Evolutionary conservation across 1,284 basidiomycete species (phyloP), one percentile per base, ranked within the genome.

Genomic region (Ustilago curta): DNA sequence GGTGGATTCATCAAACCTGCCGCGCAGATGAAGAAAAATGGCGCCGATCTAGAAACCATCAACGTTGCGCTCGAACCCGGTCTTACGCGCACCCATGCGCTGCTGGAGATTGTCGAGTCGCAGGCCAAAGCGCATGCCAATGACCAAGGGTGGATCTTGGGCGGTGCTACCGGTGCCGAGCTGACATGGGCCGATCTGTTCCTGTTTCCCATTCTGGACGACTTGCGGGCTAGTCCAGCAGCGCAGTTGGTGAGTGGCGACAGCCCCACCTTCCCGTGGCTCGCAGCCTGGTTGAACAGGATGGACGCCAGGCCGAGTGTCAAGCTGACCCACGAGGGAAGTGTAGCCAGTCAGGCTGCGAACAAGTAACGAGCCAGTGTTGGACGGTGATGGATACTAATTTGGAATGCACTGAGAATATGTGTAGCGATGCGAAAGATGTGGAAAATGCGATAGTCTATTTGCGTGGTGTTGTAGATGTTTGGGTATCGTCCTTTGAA

Each of bases 121-220:
- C 66, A 70, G 32, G 62, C 52, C 0, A 59, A 52, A 21, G 16
- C 27, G 16, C 47, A 48, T n/a, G 14, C 39, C 18, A 29, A 52
- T 2, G 12, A 14, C 0, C 6, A 50, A 4, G 62, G 58, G 4
- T 68, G 53, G 57, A 44, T 67, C n/a, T 9, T 69, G 23, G 63
- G 70, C 18, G 31, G 42, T 8, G 29, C 18, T 9, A 18, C 18
- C 25, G 9, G 12, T 27, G 27, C 27, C 6, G 23, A 56, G 0
- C 8, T 70, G 7, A 62, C 54, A 2, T 76, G 74, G 74, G 64
- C 74, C 2, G 74, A 76, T 29, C 59, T 76, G 1, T 76, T 76
- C 66, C 58, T 76, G 16, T 76, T 57, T 43, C 74, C 74, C 31
- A 58, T 74, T 31, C 14, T 73, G 9, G 66, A 65, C 56, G 70